Percentiles rank a stretch among this genome's conserved stretches.
These are phyloP conservation scores for Pseudogymnoascus sp. DNA, from an alignment of 2,329 filamentous ascomycete species.

Conservation along the genomic window DNA sequence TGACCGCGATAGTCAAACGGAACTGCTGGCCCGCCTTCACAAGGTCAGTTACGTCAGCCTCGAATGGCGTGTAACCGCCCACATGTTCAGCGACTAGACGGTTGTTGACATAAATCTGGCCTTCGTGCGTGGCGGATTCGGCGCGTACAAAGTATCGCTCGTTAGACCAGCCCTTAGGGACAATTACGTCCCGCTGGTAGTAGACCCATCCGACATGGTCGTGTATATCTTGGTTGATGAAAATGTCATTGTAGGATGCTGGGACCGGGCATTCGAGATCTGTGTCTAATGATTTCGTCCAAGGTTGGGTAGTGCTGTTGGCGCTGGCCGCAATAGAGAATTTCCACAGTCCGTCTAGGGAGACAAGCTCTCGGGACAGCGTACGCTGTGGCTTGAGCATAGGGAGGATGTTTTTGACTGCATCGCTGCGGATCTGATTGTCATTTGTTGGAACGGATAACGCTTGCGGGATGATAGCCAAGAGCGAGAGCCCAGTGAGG, in stretches of 20 bases:
- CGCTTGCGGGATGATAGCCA: neutral
- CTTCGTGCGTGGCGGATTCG: constrained; percentile 25
- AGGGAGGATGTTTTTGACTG: neutral
- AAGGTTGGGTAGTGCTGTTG: neutral
- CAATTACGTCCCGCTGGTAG: constrained; percentile 24
- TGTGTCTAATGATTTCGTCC: neutral
- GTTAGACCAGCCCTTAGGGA: constrained; percentile 20
- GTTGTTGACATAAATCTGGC: constrained; percentile 25
- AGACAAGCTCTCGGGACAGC: constrained; percentile 15
- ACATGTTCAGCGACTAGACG: constrained; percentile 21
- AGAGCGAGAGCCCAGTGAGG: neutral
- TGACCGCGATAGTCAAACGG: constrained; percentile 27
- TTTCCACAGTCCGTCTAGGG: constrained; percentile 24
- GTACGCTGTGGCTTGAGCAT: constrained; percentile 21
- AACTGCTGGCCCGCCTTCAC: constrained; percentile 21
- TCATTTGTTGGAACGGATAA: neutral
- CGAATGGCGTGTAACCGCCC: constrained; percentile 26
- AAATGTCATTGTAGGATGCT: constrained; percentile 24
- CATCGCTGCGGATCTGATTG: neutral
- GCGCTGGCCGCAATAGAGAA: constrained; percentile 7
- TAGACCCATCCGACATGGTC: constrained; percentile 29
- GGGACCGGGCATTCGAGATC: constrained; percentile 18
- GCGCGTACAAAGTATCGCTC: constrained; percentile 21
- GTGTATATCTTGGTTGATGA: constrained; percentile 20
- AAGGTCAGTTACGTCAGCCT: constrained; percentile 21